A percentile compares a stretch with the other conserved stretches of the same genome.
Evolutionary conservation across 805 yeast genomes (phyloP).

Genomic region (Wickerhamiella azyma): DNA sequence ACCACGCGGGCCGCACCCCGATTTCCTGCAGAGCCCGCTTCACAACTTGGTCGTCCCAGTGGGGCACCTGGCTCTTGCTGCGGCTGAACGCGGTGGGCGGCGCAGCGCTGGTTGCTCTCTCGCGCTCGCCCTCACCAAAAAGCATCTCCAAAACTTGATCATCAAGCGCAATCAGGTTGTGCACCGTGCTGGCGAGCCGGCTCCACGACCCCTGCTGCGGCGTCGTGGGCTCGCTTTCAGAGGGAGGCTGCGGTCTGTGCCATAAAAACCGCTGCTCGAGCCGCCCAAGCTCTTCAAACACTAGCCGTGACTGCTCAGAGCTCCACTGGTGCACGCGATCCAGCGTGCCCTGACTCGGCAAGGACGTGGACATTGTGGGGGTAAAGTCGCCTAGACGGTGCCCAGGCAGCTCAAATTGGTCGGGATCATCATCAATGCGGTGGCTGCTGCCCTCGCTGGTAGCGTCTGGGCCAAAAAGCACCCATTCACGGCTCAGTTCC

Average conservation of each 20-base stretch:
- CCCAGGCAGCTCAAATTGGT: slow-evolving; percentile 25
- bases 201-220: slow-evolving; percentile 10
- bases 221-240: background rate
- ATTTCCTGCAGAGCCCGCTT: slow-evolving; percentile 1
- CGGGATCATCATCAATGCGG: slow-evolving; percentile 21
- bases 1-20: slow-evolving; percentile 1
- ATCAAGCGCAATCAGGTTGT: slow-evolving; percentile 24
- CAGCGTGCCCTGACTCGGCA: slow-evolving; percentile 9
- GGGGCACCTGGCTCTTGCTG: slow-evolving; percentile 5
- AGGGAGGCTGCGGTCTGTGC: background rate
- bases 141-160: slow-evolving; percentile 27
- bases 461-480: slow-evolving; percentile 26
- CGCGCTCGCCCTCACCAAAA: slow-evolving; percentile 18
- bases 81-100: slow-evolving; percentile 10
- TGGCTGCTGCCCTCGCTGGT: slow-evolving; percentile 1
- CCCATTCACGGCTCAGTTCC: slow-evolving; percentile 25
- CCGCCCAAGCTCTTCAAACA: slow-evolving; percentile 21
- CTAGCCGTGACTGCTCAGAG: slow-evolving; percentile 26
- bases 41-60: slow-evolving; percentile 13
- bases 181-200: slow-evolving; percentile 11
- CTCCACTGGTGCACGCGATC: slow-evolving; percentile 31
- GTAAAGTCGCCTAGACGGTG: slow-evolving; percentile 27
- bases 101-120: background rate
- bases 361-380: slow-evolving; percentile 9
- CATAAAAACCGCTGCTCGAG: slow-evolving; percentile 14